These are phyloP conservation scores for Biscutella laevigata DNA, from an alignment of 441 rosid genomes.

Conservation along the genomic window DNA sequence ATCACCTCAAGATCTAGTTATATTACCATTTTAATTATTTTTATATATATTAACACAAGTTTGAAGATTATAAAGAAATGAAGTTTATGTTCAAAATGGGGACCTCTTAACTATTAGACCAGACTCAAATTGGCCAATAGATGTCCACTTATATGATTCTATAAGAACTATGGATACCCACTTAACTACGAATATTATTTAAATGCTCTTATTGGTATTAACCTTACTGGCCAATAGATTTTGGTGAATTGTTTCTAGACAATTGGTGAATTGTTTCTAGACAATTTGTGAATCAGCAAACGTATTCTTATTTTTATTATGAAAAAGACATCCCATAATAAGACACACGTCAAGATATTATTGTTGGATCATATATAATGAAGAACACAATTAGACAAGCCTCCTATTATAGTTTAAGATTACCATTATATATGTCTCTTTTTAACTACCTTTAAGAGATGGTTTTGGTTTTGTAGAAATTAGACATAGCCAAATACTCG, in stretches of 20 bases:
- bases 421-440: no score
- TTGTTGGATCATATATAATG: not conserved
- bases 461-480: no score
- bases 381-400: slow-evolving; percentile 7
- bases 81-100: slow-evolving; percentile 17
- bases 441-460: no score
- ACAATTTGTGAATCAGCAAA: slow-evolving; percentile 9
- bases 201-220: slow-evolving; percentile 11
- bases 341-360: slow-evolving; percentile 15
- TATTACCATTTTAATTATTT: not conserved
- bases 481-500: no score
- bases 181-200: slow-evolving; percentile 17
- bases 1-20: slow-evolving; percentile 22
- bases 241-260: slow-evolving; percentile 6
- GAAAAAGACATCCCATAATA: slow-evolving; percentile 7
- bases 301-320: slow-evolving; percentile 4
- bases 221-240: slow-evolving; percentile 14
- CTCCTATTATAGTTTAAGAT: not conserved
- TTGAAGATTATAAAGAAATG: not conserved
- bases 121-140: slow-evolving; percentile 21
- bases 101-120: slow-evolving; percentile 19
- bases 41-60: not conserved
- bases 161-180: slow-evolving; percentile 17
- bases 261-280: slow-evolving; percentile 5
- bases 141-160: slow-evolving; percentile 25